Base-by-base conservation (phyloP, 495 filamentous ascomycete genomes). In the Geoglossum glabrum region DNA sequence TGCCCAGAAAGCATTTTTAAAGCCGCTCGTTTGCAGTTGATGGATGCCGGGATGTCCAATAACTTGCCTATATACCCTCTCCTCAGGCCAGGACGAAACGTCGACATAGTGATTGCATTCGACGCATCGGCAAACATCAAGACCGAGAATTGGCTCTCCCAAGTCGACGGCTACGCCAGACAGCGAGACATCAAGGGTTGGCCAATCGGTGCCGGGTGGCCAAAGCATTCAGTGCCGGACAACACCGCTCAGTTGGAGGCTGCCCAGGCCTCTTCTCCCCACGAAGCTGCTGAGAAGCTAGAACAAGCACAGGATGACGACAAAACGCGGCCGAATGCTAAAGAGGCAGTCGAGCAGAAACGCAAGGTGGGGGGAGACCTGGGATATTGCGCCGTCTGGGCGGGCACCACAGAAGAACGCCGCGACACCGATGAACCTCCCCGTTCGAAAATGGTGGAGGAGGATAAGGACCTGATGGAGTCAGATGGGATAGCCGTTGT, bases 51-150 rank as follows among this genome's bases (percentile, higher is more conserved):
- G 13, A 98, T 98, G 90, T 88, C 84, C 55, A 97, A 97, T 66
- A 98, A 98, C 63, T 75, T 98, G 3, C 90, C 92, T 4, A 86
- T 95, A 28, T 98, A 98, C 67, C 92, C 92, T 0, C 76, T 97
- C 6, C 80, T 98, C 26, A 79, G 92, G 21, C 87, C 85, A 0
- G 90, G 87, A 3, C 76, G 92, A 28, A 79, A 92, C 61, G 81
- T 97, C 19, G 92, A 98, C 63, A 76, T 98, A 43, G 72, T 98
- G n/a, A 78, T 98, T 25, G 84, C 86, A 19, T 93, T 95, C 62
- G 87, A 95, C 66, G 84, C 84, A 0, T 86, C 81, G 6, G 85
- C 87, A 33, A 86, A 93, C 58, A 82, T 89, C 55, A 84, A 84
- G 64, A 83, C 79, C 27, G 86, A 89, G 60, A 92, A 98, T 65